Evolutionary conservation across 129 eudicot genomes (phyloP).

Genomic region (Centella asiatica): DNA sequence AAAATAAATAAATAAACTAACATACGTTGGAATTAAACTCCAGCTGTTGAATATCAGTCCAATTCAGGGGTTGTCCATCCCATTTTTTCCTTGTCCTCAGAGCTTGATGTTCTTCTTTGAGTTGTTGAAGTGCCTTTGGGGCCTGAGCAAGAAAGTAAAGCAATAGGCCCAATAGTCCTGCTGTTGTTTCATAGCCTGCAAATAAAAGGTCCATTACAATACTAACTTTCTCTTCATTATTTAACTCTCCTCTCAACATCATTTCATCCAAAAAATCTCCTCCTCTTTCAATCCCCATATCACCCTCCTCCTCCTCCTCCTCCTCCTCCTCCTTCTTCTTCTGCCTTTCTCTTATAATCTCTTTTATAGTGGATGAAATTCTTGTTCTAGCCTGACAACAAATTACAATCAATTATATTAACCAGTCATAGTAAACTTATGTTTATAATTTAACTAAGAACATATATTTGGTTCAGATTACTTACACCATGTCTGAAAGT

Average conservation of each 20-base stretch:
- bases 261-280: slow-evolving; percentile 37
- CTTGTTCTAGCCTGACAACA: slow-evolving; percentile 33
- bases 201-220: slow-evolving; percentile 41
- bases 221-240: slow-evolving; percentile 43
- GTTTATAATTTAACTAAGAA: no score
- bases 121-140: slow-evolving; percentile 22
- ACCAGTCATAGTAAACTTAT: no score
- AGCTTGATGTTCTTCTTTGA: slow-evolving; percentile 34
- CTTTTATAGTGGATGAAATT: slow-evolving; percentile 22
- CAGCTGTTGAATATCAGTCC: slow-evolving; percentile 45
- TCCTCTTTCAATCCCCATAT: slow-evolving; percentile 7
- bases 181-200: slow-evolving; percentile 58
- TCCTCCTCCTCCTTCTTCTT: slow-evolving; percentile 13
- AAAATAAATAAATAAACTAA: background rate
- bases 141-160: slow-evolving; percentile 33
- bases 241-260: slow-evolving; percentile 19
- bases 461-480: no score
- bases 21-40: slow-evolving; percentile 29
- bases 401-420: background rate
- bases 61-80: slow-evolving; percentile 31
- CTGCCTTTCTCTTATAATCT: slow-evolving; percentile 26
- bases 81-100: slow-evolving; percentile 25
- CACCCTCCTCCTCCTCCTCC: no score
- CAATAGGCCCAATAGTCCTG: slow-evolving; percentile 43
- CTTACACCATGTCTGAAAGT: no score